A percentile compares a stretch with the other conserved stretches of the same genome.
phyloP scores from a whole-genome alignment of 2,329 filamentous ascomycete genomes.

The Alternaria gansuensis region DNA sequence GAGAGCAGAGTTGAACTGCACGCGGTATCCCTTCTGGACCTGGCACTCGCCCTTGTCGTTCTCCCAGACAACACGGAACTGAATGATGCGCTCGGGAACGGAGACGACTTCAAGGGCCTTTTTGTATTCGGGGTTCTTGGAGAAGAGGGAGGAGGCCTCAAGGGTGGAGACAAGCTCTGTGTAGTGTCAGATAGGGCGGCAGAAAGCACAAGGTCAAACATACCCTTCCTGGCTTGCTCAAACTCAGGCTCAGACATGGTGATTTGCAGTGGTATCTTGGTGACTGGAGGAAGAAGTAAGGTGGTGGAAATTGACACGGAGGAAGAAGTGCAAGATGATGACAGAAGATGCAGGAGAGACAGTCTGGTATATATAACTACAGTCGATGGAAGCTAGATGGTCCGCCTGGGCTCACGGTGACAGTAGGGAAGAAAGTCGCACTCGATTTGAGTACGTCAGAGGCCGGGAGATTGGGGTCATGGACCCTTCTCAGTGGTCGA shows the following conservation, averaged over 20 bases:
- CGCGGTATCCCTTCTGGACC: conserved; percentile 93
- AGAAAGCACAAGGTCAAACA: conserved; percentile 37
- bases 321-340: conserved; percentile 16
- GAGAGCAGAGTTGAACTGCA: conserved; percentile 98
- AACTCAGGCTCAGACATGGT: conserved; percentile 96
- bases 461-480: conserved; percentile 68
- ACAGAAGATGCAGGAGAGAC: conserved; percentile 22
- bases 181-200: conserved; percentile 21
- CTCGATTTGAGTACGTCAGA: conserved; percentile 71
- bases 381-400: conserved; percentile 26
- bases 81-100: conserved; percentile 92
- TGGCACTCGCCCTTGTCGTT: conserved; percentile 88
- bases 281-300: conserved; percentile 15
- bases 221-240: conserved; percentile 97
- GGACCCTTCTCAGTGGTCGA: conserved; percentile 61
- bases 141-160: conserved; percentile 90
- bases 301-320: conserved; percentile 11
- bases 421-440: conserved; percentile 27
- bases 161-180: conserved; percentile 93
- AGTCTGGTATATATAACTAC: conserved; percentile 44
- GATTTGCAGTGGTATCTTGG: conserved; percentile 20
- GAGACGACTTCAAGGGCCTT: conserved; percentile 87
- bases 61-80: conserved; percentile 98
- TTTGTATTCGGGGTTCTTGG: conserved; percentile 93
- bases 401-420: conserved; percentile 26